Conservation (phyloP, 2,329 filamentous ascomycete species). For the Microdochium bolleyi region DNA sequence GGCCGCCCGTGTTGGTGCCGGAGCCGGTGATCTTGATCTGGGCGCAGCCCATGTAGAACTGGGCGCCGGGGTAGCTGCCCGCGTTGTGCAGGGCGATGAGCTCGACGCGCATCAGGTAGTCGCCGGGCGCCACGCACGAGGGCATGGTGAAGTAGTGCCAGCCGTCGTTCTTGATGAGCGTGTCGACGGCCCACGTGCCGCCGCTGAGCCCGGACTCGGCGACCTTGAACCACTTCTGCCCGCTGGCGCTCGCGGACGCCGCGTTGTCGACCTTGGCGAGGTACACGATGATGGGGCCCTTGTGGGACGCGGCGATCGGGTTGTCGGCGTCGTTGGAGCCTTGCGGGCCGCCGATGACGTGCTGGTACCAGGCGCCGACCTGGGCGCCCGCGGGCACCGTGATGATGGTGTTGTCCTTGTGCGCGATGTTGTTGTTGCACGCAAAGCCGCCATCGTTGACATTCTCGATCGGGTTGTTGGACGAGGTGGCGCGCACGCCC, state of each 20-base stretch:
- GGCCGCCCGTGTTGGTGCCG: constrained; percentile 16
- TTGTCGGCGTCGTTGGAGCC: constrained; percentile 33
- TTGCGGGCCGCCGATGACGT: constrained; percentile 41
- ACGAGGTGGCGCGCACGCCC: constrained; percentile 38
- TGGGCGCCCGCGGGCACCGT: constrained; percentile 37
- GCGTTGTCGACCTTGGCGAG: constrained; percentile 40
- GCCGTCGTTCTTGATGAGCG: constrained; percentile 35
- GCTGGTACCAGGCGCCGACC: constrained; percentile 39
- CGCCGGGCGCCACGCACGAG: constrained; percentile 25
- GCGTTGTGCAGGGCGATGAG: constrained; percentile 29
- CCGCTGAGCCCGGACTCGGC: constrained; percentile 26
- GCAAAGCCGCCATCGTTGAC: constrained; percentile 36
- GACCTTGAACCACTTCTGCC: constrained; percentile 43
- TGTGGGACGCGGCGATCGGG: constrained; percentile 38
- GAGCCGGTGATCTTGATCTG: constrained; percentile 23
- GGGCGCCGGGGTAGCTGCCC: constrained; percentile 20
- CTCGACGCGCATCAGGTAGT: constrained; percentile 34
- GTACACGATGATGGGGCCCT: constrained; percentile 39
- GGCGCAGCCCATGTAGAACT: constrained; percentile 29
- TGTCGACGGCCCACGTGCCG: constrained; percentile 39
- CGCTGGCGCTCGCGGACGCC: constrained; percentile 24
- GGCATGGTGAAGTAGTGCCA: constrained; percentile 33
- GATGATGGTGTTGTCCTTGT: constrained; percentile 29
- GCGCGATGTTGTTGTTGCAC: constrained; percentile 33
- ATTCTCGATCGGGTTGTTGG: constrained; percentile 41